phyloP scores from a whole-genome alignment of 352 stramenopile species.

The Pythium insidiosum region DNA sequence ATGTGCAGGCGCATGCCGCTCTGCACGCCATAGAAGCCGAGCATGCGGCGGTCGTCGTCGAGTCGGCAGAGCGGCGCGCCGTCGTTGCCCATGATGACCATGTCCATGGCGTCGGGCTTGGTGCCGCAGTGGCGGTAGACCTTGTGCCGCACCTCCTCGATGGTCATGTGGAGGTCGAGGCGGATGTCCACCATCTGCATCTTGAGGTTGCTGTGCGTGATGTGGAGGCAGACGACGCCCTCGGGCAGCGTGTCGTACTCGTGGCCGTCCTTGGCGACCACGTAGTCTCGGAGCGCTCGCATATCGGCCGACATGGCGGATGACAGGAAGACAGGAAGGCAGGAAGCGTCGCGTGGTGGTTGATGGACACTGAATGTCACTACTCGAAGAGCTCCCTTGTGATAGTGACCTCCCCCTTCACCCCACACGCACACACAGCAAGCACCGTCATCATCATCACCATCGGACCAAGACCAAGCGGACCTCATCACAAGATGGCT shows the following conservation, averaged over 20 bases:
- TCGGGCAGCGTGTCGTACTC: conserved; percentile 84
- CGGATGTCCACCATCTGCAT: conserved; percentile 96
- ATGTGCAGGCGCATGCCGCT: conserved; percentile 94
- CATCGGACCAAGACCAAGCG: neutral
- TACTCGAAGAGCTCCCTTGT: too few species aligned
- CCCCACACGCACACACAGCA: too few species aligned
- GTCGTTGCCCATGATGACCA: conserved; percentile 52
- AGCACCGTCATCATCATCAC: too few species aligned
- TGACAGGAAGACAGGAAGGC: too few species aligned
- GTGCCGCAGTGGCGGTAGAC: conserved; percentile 96
- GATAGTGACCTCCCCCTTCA: too few species aligned
- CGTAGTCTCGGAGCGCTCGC: conserved; percentile 60
- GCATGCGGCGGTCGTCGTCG: conserved; percentile 72
- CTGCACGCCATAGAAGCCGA: conserved; percentile 89
- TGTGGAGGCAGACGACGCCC: conserved; percentile 90
- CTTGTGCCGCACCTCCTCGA: conserved; percentile 86
- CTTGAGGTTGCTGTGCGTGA: conserved; percentile 97
- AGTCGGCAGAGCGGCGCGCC: conserved; percentile 36
- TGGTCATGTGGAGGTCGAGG: conserved; percentile 89
- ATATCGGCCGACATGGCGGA: conserved; percentile 69
- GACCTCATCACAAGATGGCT: conserved; percentile 1
- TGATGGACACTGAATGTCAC: too few species aligned
- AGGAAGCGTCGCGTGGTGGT: neutral
- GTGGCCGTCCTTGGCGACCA: conserved; percentile 78
- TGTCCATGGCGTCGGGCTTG: conserved; percentile 84